Conservation (phyloP, 2,329 filamentous ascomycete genomes). For the Talaromyces sp. region DNA sequence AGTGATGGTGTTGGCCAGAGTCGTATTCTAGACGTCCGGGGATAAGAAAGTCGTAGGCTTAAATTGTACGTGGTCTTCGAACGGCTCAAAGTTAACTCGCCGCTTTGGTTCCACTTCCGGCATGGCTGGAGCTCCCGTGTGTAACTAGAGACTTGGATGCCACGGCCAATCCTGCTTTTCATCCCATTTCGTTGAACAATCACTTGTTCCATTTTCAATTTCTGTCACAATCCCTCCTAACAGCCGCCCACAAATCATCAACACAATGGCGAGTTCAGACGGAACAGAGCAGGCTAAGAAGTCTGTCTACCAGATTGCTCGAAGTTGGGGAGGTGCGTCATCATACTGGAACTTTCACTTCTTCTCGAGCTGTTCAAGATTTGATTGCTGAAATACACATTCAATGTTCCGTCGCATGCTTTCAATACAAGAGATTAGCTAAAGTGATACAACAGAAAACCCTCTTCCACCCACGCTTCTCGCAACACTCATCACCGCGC, state of each 20-base stretch:
- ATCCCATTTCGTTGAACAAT: no score
- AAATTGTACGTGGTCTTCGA: constrained; percentile 11
- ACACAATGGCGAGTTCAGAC: constrained; percentile 21
- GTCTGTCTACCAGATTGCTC: constrained; percentile 37
- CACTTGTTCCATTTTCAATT: no score
- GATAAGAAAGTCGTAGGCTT: background rate
- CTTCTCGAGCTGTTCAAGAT: background rate
- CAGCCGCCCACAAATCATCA: no score
- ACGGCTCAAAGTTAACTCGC: constrained; percentile 7
- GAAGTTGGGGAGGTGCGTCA: constrained; percentile 43
- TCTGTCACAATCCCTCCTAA: no score
- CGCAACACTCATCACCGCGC: constrained; percentile 62
- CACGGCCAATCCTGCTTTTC: background rate
- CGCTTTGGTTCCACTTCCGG: constrained; percentile 11
- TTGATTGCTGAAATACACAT: background rate
- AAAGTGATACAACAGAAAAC: constrained; percentile 50
- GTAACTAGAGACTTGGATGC: constrained; percentile 23
- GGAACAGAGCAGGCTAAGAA: constrained; percentile 36
- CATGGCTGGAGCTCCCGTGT: constrained; percentile 10
- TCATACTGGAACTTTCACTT: background rate
- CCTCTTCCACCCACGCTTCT: constrained; percentile 62
- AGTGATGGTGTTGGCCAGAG: background rate
- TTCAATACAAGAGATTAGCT: background rate
- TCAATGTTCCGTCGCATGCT: background rate
- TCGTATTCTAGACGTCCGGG: background rate